Evolutionary conservation across 371 early-diverging fungal species (phyloP).

Genomic region (Batrachochytrium dendrobatidis): DNA sequence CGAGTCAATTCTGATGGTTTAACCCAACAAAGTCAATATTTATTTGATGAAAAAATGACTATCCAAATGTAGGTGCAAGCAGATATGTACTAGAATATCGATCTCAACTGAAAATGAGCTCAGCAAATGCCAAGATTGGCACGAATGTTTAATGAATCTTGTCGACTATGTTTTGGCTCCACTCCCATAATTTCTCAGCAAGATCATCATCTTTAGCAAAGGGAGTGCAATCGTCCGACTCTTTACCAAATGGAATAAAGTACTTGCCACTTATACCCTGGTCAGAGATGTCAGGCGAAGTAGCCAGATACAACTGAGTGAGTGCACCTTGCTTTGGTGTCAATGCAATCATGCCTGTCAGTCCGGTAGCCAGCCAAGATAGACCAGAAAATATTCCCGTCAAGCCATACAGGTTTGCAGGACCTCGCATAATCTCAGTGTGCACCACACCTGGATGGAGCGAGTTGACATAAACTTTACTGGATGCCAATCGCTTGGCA

Average conservation of each 20-base stretch:
- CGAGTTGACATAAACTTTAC: slow-evolving; percentile 27
- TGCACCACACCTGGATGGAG: slow-evolving; percentile 32
- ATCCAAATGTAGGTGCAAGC: no score
- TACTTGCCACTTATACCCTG: slow-evolving; percentile 23
- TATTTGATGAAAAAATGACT: no score
- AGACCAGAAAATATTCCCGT: slow-evolving; percentile 8
- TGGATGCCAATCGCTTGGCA: slow-evolving; percentile 27
- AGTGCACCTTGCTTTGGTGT: slow-evolving; percentile 24
- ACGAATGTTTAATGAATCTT: no score
- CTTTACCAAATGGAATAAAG: slow-evolving; percentile 17
- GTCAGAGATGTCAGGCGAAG: slow-evolving; percentile 23
- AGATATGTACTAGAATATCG: no score
- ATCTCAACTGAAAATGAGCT: no score
- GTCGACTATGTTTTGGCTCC: neutral
- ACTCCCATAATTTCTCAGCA: neutral
- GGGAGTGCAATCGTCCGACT: neutral
- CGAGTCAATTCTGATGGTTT: no score
- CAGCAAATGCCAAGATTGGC: no score
- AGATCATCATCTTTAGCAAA: neutral
- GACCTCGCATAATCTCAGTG: slow-evolving; percentile 7
- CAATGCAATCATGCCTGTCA: slow-evolving; percentile 5
- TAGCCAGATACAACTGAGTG: slow-evolving; percentile 32
- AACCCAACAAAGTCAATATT: no score
- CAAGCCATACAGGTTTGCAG: neutral
- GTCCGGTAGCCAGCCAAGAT: neutral